Conservation (phyloP, 176 grass and related monocot species). For the Luzula sylvatica region DNA sequence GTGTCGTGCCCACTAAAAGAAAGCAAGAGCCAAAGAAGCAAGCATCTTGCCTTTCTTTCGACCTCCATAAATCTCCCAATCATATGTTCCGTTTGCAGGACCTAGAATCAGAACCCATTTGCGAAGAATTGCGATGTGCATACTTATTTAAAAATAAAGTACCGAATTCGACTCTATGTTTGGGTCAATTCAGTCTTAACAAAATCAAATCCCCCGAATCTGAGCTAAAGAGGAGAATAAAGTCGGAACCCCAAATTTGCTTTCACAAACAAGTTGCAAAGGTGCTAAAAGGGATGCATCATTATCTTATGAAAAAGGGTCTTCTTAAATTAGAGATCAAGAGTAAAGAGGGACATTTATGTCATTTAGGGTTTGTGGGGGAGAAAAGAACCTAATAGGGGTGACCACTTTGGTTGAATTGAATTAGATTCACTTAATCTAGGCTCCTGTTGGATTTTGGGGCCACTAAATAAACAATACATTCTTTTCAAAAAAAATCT, state of each 20-base stretch:
- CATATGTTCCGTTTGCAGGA: constrained; percentile 19
- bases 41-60: constrained; percentile 20
- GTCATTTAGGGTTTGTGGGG: not conserved
- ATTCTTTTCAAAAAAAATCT: not conserved
- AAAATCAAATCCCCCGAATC: constrained; percentile 10
- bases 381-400: not conserved
- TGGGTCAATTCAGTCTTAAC: constrained; percentile 2
- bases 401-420: not conserved
- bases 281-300: constrained; percentile 1
- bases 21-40: constrained; percentile 16
- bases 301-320: constrained; percentile 2
- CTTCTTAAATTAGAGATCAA: too few relatives aligned
- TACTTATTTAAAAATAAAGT: constrained; percentile 4
- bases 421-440: constrained; percentile 13
- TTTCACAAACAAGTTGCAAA: constrained; percentile 6
- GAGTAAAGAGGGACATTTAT: not conserved
- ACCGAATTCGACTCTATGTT: constrained; percentile 6
- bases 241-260: constrained; percentile 5
- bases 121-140: too few relatives aligned
- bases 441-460: constrained; percentile 10
- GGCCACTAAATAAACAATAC: constrained; percentile 19
- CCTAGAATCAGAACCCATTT: constrained; percentile 26
- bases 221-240: constrained; percentile 9
- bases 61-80: constrained; percentile 24
- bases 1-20: constrained; percentile 25